Evolutionary conservation across 495 filamentous ascomycete genomes (phyloP).

Genomic region (Daldinia vernicosa): DNA sequence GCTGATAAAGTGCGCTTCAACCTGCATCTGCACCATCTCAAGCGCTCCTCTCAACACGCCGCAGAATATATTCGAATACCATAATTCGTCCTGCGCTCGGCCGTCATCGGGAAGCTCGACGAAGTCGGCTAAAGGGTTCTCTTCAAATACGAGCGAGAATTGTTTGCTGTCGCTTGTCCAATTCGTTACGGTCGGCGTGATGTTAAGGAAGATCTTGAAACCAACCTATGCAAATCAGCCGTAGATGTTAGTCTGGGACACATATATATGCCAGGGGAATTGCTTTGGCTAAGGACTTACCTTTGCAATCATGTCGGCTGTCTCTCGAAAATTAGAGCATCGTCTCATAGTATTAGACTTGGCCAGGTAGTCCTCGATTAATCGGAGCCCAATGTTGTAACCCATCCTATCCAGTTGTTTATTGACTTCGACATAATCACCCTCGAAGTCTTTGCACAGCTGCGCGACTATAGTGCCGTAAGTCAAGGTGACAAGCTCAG

Average conservation of each 20-base stretch:
- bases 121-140: conserved; percentile 96
- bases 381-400: conserved; percentile 94
- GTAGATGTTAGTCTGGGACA: conserved; percentile 7
- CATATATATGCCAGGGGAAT: not conserved
- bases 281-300: conserved; percentile 54
- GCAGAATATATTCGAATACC: conserved; percentile 98
- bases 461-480: conserved; percentile 98
- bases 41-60: conserved; percentile 89
- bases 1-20: conserved; percentile 96
- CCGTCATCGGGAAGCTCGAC: conserved; percentile 97
- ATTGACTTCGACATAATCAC: conserved; percentile 92
- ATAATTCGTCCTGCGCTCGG: conserved; percentile 92
- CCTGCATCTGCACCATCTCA: conserved; percentile 99
- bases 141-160: conserved; percentile 94
- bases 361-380: conserved; percentile 98
- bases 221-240: conserved; percentile 69
- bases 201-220: conserved; percentile 98
- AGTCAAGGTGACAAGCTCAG: conserved; percentile 94
- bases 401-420: conserved; percentile 99
- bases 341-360: conserved; percentile 84
- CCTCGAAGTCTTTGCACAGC: conserved; percentile 93
- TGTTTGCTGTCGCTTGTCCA: conserved; percentile 96
- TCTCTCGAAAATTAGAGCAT: conserved; percentile 93
- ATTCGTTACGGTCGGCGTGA: conserved; percentile 93
- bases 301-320: conserved; percentile 95